A percentile compares a stretch with the other conserved stretches of the same genome.
phyloP scores from a whole-genome alignment of 2,329 filamentous ascomycete genomes.

The Stemphylium vesicarium region DNA sequence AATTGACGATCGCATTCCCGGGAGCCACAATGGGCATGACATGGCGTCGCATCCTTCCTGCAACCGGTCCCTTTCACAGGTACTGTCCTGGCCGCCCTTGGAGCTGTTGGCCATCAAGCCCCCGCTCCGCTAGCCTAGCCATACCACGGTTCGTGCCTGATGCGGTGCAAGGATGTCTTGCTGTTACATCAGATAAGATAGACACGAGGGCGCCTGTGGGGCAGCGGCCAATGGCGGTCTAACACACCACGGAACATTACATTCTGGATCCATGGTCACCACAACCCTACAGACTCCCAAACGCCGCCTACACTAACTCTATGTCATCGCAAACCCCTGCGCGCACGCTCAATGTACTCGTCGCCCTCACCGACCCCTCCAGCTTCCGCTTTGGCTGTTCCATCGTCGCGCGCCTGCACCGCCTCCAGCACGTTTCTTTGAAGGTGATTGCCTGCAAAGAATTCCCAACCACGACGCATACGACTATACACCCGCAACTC shows the following conservation, averaged over 20 bases:
- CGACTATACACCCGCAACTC: conserved; percentile 33
- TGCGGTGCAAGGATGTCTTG: background rate
- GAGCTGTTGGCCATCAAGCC: no score
- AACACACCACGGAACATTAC: conserved; percentile 17
- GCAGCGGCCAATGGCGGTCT: conserved; percentile 32
- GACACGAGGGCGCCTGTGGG: background rate
- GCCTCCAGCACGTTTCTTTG: conserved; percentile 67
- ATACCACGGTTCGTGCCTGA: background rate
- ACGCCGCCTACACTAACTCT: conserved; percentile 9
- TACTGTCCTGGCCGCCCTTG: no score
- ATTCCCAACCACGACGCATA: conserved; percentile 29
- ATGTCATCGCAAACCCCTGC: conserved; percentile 30
- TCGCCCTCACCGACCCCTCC: conserved; percentile 69
- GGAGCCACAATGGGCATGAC: no score
- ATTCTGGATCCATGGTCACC: background rate
- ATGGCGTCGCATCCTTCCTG: no score
- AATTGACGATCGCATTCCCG: no score
- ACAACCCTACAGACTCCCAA: conserved; percentile 10
- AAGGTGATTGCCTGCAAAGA: conserved; percentile 40
- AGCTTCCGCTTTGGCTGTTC: conserved; percentile 71
- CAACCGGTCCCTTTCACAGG: no score
- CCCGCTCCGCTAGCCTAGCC: background rate
- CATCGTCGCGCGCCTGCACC: conserved; percentile 70
- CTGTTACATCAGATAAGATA: conserved; percentile 3
- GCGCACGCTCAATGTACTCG: conserved; percentile 58